Base-by-base conservation (phyloP, 2,329 filamentous ascomycete genomes). In the Sclerotinia trifoliorum region DNA sequence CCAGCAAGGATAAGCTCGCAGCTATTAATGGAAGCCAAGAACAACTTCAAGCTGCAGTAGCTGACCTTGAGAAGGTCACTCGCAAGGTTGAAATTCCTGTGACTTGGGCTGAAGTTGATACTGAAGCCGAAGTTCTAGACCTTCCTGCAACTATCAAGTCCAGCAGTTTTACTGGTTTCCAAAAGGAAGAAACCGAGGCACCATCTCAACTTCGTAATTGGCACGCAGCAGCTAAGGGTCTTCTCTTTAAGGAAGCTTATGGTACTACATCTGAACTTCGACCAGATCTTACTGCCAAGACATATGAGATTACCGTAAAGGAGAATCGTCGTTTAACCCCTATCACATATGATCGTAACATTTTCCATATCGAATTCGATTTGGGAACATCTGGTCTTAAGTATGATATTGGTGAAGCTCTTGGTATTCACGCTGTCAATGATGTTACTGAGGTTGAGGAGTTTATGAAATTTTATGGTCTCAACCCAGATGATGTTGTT, bases 281-380 rank as follows among this genome's bases (percentile, higher is more conserved):
- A 66, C 95, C 95, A 15, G 95, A 99, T 76, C 83, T 96, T 66
- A 82, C 90, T 13, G 88, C 92, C 77, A 93, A 94, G 86, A 98
- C 94, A 2, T 89, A 86, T 75, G 92, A 93, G 54, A 90, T 97
- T 66, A 90, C 88, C 66, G 94, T 99, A 80, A 93, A 96, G 83
- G 95, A 98, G 83, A 97, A 96, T 82, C 92, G 95, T 71, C 89
- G 95, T 72, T 86, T 99, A 67, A 99, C 95, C 0, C 95, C 95
- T 3, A 76, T 81, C 32, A 90, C 89, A 44, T 99, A 99, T 78
- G 94, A 98, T 80, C 93, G 95, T 75, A 97, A 99, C 85, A 98
- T 99, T 80, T 99, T 99, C 90, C 95, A 99, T 82, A 98, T 99
- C 71, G 95, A 99, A 81, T 99, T 99, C 76, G 95, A 98, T 77